Conservation (phyloP, 306 rosid genomes). For the Hippophae tibetana region DNA sequence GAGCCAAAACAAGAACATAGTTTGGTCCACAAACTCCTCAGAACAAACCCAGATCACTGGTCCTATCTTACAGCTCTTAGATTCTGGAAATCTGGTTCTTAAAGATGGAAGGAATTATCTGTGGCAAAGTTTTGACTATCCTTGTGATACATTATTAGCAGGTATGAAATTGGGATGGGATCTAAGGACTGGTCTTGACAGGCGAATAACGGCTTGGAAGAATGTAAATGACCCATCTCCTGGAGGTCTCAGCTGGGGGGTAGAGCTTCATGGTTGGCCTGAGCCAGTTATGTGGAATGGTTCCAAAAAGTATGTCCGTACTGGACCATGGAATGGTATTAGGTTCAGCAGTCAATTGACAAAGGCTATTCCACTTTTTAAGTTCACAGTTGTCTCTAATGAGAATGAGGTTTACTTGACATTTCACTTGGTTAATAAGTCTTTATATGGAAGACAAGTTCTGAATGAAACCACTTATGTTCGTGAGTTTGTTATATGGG, state of each 20-base stretch:
- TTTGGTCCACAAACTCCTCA: slow-evolving; percentile 33
- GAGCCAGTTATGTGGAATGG: slow-evolving; percentile 27
- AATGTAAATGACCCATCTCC: slow-evolving; percentile 38
- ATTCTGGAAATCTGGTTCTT: slow-evolving; percentile 44
- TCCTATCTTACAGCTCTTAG: slow-evolving; percentile 28
- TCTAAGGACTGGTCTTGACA: slow-evolving; percentile 18
- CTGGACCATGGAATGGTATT: slow-evolving; percentile 44
- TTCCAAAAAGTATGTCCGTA: slow-evolving; percentile 8
- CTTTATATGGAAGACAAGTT: slow-evolving; percentile 6
- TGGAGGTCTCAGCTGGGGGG: slow-evolving; percentile 19
- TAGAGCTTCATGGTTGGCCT: slow-evolving; percentile 15
- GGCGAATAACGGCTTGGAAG: slow-evolving; percentile 42
- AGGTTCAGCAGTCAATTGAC: slow-evolving; percentile 16
- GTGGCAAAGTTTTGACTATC: slow-evolving; percentile 45
- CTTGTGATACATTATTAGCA: slow-evolving; percentile 28
- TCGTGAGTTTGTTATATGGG: slow-evolving; percentile 19
- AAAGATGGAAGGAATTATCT: slow-evolving; percentile 15
- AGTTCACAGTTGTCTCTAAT: slow-evolving; percentile 7
- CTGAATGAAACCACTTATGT: slow-evolving; percentile 20
- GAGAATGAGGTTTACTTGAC: slow-evolving; percentile 25
- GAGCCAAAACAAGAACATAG: slow-evolving; percentile 1
- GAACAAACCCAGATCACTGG: slow-evolving; percentile 3
- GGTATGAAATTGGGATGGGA: slow-evolving; percentile 49
- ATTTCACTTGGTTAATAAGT: slow-evolving; percentile 3
- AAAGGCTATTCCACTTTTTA: slow-evolving; percentile 1